phyloP scores from a whole-genome alignment of 2,329 filamentous ascomycete species.

The Metarhizium guizhouense region DNA sequence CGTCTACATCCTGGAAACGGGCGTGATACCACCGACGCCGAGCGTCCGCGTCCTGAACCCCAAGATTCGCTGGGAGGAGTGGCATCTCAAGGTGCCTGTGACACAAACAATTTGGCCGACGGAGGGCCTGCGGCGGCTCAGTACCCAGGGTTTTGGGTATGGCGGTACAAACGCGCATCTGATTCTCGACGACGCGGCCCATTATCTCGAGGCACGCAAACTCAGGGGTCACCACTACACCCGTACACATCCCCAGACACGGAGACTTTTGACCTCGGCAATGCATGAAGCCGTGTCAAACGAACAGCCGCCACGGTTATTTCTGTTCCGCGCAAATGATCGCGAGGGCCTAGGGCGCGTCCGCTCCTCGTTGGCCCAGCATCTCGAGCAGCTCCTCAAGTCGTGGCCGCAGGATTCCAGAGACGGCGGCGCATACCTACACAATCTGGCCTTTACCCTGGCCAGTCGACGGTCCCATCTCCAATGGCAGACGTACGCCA shows the following conservation, averaged over 20 bases:
- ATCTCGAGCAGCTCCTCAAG: not conserved
- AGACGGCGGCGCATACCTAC: constrained; percentile 22
- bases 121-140: constrained; percentile 11
- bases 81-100: constrained; percentile 7
- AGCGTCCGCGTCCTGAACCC: constrained; percentile 13
- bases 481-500: constrained; percentile 33
- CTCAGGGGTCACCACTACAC: not conserved
- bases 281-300: not conserved
- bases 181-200: constrained; percentile 13
- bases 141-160: constrained; percentile 27
- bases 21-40: constrained; percentile 14
- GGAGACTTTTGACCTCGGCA: not conserved
- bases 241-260: not conserved
- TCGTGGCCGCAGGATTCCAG: not conserved
- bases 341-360: constrained; percentile 23
- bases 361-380: not conserved
- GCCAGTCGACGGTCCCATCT: constrained; percentile 34
- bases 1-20: constrained; percentile 15
- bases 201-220: not conserved
- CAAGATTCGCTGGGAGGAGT: constrained; percentile 13
- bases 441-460: constrained; percentile 39
- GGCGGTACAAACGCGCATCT: constrained; percentile 28
- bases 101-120: constrained; percentile 4
- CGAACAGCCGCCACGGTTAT: constrained; percentile 28
- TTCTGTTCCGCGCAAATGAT: constrained; percentile 25